phyloP scores from a whole-genome alignment of 345 rosid genomes.

The Psidium guajava region DNA sequence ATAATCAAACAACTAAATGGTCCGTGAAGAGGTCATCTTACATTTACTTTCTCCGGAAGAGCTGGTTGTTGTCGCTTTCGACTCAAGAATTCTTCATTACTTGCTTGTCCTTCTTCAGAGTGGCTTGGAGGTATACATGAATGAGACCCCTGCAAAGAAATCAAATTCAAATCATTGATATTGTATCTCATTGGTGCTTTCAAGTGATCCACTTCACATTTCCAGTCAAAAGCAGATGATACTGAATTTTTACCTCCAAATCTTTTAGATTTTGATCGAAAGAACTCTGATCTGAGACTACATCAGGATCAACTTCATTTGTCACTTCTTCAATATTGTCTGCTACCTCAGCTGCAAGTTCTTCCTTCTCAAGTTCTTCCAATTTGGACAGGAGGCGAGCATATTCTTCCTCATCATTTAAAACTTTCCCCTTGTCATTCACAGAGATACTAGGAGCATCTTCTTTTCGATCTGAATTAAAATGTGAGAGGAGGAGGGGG shows the following conservation, averaged over 20 bases:
- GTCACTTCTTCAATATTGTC: conserved; percentile 13
- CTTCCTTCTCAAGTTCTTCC: conserved; percentile 89
- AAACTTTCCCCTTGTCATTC: conserved; percentile 17
- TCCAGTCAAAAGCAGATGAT: not conserved
- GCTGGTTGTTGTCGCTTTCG: conserved; percentile 11
- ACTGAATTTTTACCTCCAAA: conserved; percentile 26
- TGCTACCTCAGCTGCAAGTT: conserved; percentile 47
- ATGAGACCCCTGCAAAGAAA: conserved; percentile 1
- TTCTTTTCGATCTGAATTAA: conserved; percentile 7
- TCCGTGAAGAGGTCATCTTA: conserved; percentile 8
- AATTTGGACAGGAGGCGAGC: conserved; percentile 61
- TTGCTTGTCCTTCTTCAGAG: conserved; percentile 9
- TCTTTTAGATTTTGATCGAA: conserved; percentile 1
- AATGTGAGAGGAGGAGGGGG: not conserved
- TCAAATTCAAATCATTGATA: not conserved
- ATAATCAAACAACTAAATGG: not conserved
- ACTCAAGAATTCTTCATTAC: conserved; percentile 18
- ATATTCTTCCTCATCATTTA: conserved; percentile 55
- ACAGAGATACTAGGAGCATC: conserved; percentile 9
- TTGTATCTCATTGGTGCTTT: not conserved
- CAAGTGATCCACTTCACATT: not conserved
- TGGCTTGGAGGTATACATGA: conserved; percentile 5
- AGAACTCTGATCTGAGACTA: conserved; percentile 3
- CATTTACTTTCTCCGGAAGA: conserved; percentile 19
- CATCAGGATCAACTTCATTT: conserved; percentile 3